Conservation (phyloP, 768 basidiomycete species). For the Russula olivacea region DNA sequence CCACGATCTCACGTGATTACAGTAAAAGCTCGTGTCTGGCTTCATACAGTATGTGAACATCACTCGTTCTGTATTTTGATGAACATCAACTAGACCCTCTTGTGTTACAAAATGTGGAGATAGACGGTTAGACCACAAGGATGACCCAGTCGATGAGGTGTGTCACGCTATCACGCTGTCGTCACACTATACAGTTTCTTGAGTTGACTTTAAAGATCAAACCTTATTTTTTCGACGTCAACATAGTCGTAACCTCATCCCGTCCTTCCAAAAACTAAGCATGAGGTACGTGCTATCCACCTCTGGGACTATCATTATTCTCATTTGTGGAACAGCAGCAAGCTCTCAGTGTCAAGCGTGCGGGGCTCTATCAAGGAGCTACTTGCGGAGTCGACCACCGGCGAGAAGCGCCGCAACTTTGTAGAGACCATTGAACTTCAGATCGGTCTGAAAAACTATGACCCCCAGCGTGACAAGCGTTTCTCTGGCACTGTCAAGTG, state of each 20-base stretch:
- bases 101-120: too few species aligned
- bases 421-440: slow-evolving; percentile 95
- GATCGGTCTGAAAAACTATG: slow-evolving; percentile 98
- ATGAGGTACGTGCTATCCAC: slow-evolving; percentile 22
- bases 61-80: too few species aligned
- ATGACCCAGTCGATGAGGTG: too few species aligned
- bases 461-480: slow-evolving; percentile 99
- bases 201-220: background rate
- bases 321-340: slow-evolving; percentile 39
- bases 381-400: slow-evolving; percentile 69
- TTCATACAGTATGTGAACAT: too few species aligned
- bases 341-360: slow-evolving; percentile 99
- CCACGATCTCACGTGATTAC: too few species aligned
- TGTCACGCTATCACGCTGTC: too few species aligned
- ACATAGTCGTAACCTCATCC: background rate
- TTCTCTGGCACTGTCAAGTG: slow-evolving; percentile 99
- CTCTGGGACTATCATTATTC: background rate
- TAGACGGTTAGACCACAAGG: too few species aligned
- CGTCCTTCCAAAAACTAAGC: slow-evolving; percentile 12
- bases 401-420: slow-evolving; percentile 90
- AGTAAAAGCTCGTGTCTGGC: too few species aligned
- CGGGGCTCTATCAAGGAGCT: slow-evolving; percentile 95
- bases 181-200: slow-evolving; percentile 23
- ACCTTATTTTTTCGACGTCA: slow-evolving; percentile 20
- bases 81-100: too few species aligned